A percentile compares a stretch with the other conserved stretches of the same genome.
phyloP scores from a whole-genome alignment of 257 asterid species.

The Fraxinus excelsior region DNA sequence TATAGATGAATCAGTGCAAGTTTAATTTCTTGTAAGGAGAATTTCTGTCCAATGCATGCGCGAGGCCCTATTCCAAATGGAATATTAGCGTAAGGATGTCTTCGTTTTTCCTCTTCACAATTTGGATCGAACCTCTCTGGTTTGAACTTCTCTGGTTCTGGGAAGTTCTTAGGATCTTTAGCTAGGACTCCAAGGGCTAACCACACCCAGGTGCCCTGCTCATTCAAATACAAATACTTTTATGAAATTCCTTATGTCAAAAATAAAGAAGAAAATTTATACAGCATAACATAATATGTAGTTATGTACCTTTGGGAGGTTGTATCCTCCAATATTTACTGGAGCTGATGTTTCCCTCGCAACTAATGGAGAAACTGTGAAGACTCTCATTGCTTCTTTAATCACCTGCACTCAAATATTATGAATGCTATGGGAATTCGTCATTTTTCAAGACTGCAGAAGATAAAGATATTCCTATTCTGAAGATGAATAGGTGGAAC shows the following conservation, averaged over 20 bases:
- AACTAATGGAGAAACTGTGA: constrained; percentile 80
- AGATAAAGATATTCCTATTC: background rate
- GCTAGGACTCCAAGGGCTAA: constrained; percentile 89
- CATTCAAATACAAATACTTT: background rate
- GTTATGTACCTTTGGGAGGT: constrained; percentile 70
- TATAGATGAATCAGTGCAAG: constrained; percentile 76
- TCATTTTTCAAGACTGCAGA: background rate
- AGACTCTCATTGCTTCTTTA: constrained; percentile 94
- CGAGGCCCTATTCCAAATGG: constrained; percentile 98
- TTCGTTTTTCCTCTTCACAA: constrained; percentile 76
- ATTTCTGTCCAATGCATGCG: constrained; percentile 87
- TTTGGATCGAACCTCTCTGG: constrained; percentile 93
- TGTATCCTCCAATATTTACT: constrained; percentile 86
- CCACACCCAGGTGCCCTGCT: constrained; percentile 98
- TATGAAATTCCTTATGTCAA: background rate
- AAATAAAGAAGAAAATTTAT: background rate
- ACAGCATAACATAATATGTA: constrained; percentile 10
- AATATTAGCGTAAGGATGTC: constrained; percentile 90
- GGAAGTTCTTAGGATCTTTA: constrained; percentile 81
- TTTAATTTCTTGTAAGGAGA: constrained; percentile 81
- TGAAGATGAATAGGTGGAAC: too few relatives aligned
- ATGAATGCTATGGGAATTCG: background rate
- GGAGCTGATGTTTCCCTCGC: constrained; percentile 84
- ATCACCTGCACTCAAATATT: constrained; percentile 56
- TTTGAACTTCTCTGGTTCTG: constrained; percentile 80